Base-by-base conservation (phyloP, 2,329 filamentous ascomycete genomes). In the Cordyceps farinosa region DNA sequence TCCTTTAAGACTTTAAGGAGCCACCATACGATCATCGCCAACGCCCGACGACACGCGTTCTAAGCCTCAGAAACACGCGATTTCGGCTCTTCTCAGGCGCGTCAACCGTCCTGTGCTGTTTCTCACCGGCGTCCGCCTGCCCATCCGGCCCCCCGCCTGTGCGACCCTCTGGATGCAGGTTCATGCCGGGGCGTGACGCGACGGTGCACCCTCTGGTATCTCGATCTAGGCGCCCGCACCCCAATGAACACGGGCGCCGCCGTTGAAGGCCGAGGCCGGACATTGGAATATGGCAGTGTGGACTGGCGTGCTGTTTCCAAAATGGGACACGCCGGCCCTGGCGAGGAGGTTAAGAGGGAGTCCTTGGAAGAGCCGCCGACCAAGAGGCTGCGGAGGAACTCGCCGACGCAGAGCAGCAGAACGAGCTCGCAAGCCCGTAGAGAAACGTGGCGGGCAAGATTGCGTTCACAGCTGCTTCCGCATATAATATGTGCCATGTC, bases 401-500 rank as follows among this genome's bases (percentile, higher is more conserved):
- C 47, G 2, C 29, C 17, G n/a, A 17, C 9, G 5, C 22, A 8
- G 10, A 11, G 8, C 32, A 13, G 45, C 9, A n/a, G 7, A 30
- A 9, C 57, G 36, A n/a, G n/a, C 15, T 44, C 48, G 30, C 45
- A 61, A 2, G 29, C 52, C 47, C 62, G 61, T 60, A 62, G 27
- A 62, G 66, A 62, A 29, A 63, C 53, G 34, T 56, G 74, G 0
- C 67, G 67, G 53, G 62, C 68, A 1, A 74, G 73, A 42, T 48
- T 77, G 9, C 66, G 66, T 29, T 61, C 66, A 1, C 74, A 76
- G 42, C 69, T 78, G 1, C 62, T 75, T 5, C 76, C 77, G 1
- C 70, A 73, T 32, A 69, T 78, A 15, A 66, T 69, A 60, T 58
- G 61, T 13, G 69, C 68, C 0, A 59, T 76, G 15, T 38, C 65